Evolutionary conservation across 441 rosid species (phyloP).

Genomic region (Gossypium gossypioides): DNA sequence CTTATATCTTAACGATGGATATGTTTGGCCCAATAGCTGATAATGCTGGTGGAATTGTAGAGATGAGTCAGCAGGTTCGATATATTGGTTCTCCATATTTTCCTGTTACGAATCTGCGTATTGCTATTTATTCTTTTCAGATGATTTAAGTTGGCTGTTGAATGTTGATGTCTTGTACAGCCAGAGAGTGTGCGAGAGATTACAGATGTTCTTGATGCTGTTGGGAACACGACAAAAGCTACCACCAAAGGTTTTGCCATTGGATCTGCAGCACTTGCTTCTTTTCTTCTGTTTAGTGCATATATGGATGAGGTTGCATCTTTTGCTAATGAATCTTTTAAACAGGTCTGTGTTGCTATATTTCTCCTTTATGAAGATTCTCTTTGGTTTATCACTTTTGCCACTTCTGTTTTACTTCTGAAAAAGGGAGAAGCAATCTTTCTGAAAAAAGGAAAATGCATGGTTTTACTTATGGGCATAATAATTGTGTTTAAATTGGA

Average conservation of each 20-base stretch:
- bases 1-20: conserved; percentile 99
- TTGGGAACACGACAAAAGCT: conserved; percentile 95
- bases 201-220: conserved; percentile 94
- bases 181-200: conserved; percentile 97
- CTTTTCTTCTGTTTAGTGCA: conserved; percentile 96
- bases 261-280: conserved; percentile 97
- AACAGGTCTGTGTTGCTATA: conserved; percentile 41
- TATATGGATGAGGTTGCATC: conserved; percentile 97
- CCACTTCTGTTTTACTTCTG: not conserved
- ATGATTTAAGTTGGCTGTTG: conserved; percentile 9
- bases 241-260: conserved; percentile 97
- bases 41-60: conserved; percentile 98
- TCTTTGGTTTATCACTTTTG: not conserved
- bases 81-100: conserved; percentile 13
- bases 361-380: not conserved
- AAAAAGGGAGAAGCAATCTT: not conserved
- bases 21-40: conserved; percentile 99
- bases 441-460: not conserved
- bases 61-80: conserved; percentile 97
- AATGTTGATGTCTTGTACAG: conserved; percentile 34
- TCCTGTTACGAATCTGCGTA: not conserved
- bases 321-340: conserved; percentile 66
- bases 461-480: not conserved
- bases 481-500: not conserved
- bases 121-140: not conserved